Evolutionary conservation across 2,329 filamentous ascomycete genomes (phyloP).

Genomic region (Arthrobotrys conoides): DNA sequence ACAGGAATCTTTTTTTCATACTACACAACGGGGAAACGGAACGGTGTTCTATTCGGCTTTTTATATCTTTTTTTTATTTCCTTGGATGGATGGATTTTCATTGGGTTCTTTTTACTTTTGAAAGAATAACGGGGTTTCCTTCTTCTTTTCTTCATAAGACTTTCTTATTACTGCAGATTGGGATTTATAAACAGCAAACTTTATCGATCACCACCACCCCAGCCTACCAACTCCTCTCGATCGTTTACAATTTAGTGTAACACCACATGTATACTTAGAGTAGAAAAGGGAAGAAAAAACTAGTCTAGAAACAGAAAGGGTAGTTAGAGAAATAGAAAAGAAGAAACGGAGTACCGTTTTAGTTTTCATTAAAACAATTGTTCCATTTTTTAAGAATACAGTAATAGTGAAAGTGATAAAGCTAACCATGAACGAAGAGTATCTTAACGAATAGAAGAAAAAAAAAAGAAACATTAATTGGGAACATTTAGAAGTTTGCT

Average conservation of each 20-base stretch:
- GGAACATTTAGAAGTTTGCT: not conserved
- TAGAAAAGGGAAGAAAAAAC: slow-evolving; percentile 17
- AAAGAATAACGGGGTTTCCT: slow-evolving; percentile 4
- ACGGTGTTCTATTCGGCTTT: slow-evolving; percentile 35
- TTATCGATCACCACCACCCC: slow-evolving; percentile 20
- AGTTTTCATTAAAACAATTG: slow-evolving; percentile 23
- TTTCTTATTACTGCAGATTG: slow-evolving; percentile 45
- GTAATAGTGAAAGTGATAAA: not conserved
- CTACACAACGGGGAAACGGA: slow-evolving; percentile 29
- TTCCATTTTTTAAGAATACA: slow-evolving; percentile 8
- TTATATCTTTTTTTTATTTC: slow-evolving; percentile 11
- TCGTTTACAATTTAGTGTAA: slow-evolving; percentile 48
- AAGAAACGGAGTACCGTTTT: slow-evolving; percentile 10
- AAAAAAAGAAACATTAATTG: not conserved
- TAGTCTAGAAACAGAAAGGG: slow-evolving; percentile 49
- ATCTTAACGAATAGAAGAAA: not conserved
- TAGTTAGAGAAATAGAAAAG: slow-evolving; percentile 16
- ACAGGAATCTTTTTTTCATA: slow-evolving; percentile 5
- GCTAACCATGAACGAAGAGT: not conserved
- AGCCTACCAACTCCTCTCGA: too few species aligned
- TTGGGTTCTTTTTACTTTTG: not conserved
- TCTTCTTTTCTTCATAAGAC: slow-evolving; percentile 14
- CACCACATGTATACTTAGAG: slow-evolving; percentile 60
- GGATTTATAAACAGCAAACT: not conserved
- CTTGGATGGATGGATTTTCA: slow-evolving; percentile 7